A percentile compares a stretch with the other conserved stretches of the same genome.
These are phyloP conservation scores for Halteria grandinella DNA, from an alignment of 73 alveolate species.

Conservation along the genomic window DNA sequence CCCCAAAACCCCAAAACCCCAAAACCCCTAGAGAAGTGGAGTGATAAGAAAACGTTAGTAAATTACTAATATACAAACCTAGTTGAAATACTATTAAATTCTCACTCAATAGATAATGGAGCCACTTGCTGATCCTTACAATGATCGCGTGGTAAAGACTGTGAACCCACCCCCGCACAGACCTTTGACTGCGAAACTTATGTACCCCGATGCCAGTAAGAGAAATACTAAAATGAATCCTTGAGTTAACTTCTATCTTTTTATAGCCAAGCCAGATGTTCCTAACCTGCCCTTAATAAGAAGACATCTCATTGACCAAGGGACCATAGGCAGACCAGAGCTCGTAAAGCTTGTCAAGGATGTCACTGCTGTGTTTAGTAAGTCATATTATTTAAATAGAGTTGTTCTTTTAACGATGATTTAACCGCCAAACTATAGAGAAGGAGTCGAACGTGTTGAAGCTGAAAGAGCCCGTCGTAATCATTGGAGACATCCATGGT, in stretches of 20 bases:
- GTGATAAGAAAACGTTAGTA: too few species aligned
- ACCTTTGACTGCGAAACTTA: conserved; percentile 61
- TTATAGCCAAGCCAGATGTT: conserved; percentile 22
- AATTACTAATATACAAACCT: too few species aligned
- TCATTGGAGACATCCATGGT: conserved; percentile 86
- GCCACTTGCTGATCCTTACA: conserved; percentile 62
- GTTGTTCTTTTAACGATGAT: background rate
- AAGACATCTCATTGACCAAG: conserved; percentile 42
- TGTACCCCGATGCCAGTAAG: conserved; percentile 68
- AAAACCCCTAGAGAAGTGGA: too few species aligned
- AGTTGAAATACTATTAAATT: too few species aligned
- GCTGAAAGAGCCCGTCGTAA: conserved; percentile 66
- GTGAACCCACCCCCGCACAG: conserved; percentile 81
- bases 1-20: too few species aligned
- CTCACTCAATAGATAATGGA: conserved; percentile 52
- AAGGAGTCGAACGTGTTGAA: conserved; percentile 61
- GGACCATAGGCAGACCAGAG: conserved; percentile 23
- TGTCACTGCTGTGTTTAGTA: conserved; percentile 9
- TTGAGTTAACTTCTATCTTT: too few species aligned
- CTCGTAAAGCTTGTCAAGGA: conserved; percentile 30
- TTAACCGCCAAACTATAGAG: conserved; percentile 30
- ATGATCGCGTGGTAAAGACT: conserved; percentile 69
- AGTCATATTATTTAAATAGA: background rate
- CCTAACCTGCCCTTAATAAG: conserved; percentile 41
- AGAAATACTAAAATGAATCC: background rate